Evolutionary conservation across 2,329 filamentous ascomycete genomes (phyloP).

Genomic region (Aspergillus amoenus): DNA sequence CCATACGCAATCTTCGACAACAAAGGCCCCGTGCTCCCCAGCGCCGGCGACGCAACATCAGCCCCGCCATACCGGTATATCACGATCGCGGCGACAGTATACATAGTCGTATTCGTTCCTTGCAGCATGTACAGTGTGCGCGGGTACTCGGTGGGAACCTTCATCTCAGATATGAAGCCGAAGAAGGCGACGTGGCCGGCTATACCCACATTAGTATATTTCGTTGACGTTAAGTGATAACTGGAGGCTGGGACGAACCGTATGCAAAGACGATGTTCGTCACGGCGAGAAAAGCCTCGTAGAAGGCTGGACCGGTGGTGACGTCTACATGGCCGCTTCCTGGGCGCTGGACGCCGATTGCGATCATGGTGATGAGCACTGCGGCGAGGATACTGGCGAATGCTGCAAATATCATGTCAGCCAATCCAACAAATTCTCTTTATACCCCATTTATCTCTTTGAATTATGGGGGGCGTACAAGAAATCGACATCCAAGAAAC

Average conservation of each 20-base stretch:
- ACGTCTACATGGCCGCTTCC: slow-evolving; percentile 35
- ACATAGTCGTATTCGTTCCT: slow-evolving; percentile 59
- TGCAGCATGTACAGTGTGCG: slow-evolving; percentile 65
- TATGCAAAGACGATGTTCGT: slow-evolving; percentile 72
- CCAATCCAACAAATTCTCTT: no score
- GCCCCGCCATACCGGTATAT: slow-evolving; percentile 67
- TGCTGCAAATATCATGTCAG: slow-evolving; percentile 37
- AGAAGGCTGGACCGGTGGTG: slow-evolving; percentile 47
- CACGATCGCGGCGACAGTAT: slow-evolving; percentile 64
- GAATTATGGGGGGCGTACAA: slow-evolving; percentile 30
- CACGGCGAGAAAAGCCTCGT: slow-evolving; percentile 59
- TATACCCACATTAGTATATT: slow-evolving; percentile 9
- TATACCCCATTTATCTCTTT: no score
- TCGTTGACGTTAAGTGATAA: slow-evolving; percentile 51
- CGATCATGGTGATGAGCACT: slow-evolving; percentile 66
- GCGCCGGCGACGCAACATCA: slow-evolving; percentile 62
- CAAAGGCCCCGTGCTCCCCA: slow-evolving; percentile 59
- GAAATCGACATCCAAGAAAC: slow-evolving; percentile 62
- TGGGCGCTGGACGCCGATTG: slow-evolving; percentile 55
- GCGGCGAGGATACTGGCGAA: slow-evolving; percentile 65
- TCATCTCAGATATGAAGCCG: slow-evolving; percentile 64
- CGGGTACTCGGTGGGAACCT: slow-evolving; percentile 59
- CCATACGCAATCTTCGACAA: slow-evolving; percentile 67
- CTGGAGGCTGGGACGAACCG: slow-evolving; percentile 38
- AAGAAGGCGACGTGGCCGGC: slow-evolving; percentile 67